Evolutionary conservation across 192 early-diverging fungal genomes (phyloP).

Genomic region (Oehlia diaphana): DNA sequence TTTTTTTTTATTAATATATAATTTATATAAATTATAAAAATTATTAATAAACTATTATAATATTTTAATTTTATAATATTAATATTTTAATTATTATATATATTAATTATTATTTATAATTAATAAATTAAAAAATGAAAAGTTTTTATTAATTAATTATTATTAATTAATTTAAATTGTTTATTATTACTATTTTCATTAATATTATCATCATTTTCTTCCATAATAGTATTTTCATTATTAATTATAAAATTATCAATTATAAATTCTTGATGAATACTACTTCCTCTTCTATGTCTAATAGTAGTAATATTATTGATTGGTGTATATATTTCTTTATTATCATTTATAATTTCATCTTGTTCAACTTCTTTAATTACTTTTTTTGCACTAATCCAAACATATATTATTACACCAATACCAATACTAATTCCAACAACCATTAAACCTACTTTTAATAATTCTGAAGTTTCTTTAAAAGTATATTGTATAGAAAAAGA

Average conservation of each 20-base stretch:
- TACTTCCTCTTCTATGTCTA: neutral
- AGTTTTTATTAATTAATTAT: too few species aligned
- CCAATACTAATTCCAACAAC: slow-evolving; percentile 37
- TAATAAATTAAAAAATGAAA: too few species aligned
- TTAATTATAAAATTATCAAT: neutral
- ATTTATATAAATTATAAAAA: too few species aligned
- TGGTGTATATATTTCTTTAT: slow-evolving; percentile 24
- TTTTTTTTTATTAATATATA: too few species aligned
- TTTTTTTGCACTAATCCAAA: slow-evolving; percentile 46
- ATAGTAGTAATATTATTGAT: neutral
- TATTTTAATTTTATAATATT: too few species aligned
- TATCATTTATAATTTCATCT: slow-evolving; percentile 14
- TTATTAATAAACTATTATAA: too few species aligned
- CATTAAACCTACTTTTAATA: slow-evolving; percentile 31
- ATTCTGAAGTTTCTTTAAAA: slow-evolving; percentile 25
- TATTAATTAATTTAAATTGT: too few species aligned
- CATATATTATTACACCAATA: slow-evolving; percentile 50
- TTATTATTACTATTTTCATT: neutral
- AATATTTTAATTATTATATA: too few species aligned
- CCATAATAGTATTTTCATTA: neutral
- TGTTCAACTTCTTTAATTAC: slow-evolving; percentile 45
- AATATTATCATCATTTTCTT: neutral
- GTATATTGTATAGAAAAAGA: slow-evolving; percentile 43
- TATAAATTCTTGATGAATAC: neutral
- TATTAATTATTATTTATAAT: too few species aligned